A percentile compares a stretch with the other conserved stretches of the same genome.
These are phyloP conservation scores for Peziza echinospora DNA, from an alignment of 495 filamentous ascomycete genomes.

Conservation along the genomic window DNA sequence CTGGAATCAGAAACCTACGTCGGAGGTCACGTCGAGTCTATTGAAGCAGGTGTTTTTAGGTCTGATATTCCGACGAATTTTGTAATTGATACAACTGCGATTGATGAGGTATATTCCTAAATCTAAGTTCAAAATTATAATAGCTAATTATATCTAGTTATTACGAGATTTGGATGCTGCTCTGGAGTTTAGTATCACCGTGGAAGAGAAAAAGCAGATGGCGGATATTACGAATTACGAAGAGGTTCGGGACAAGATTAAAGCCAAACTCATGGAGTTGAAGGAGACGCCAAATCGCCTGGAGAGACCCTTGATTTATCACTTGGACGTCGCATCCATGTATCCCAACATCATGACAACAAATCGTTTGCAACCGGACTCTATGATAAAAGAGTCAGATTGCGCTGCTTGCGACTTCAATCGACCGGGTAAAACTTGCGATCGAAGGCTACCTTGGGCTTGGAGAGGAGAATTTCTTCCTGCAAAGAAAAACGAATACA, in stretches of 20 bases:
- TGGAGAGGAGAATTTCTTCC: constrained; percentile 97
- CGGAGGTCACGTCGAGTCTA: constrained; percentile 96
- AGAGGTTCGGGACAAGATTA: constrained; percentile 50
- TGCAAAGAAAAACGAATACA: constrained; percentile 92
- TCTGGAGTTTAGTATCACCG: constrained; percentile 70
- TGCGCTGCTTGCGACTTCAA: constrained; percentile 99
- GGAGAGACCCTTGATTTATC: constrained; percentile 85
- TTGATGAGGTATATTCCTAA: constrained; percentile 40
- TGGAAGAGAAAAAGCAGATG: constrained; percentile 86
- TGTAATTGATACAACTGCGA: constrained; percentile 59
- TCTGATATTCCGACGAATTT: constrained; percentile 90
- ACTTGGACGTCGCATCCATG: constrained; percentile 97
- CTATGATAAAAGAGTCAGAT: constrained; percentile 88
- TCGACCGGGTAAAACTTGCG: constrained; percentile 87
- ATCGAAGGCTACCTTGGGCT: constrained; percentile 84
- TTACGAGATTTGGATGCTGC: constrained; percentile 73
- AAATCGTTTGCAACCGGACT: constrained; percentile 90
- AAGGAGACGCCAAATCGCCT: constrained; percentile 59
- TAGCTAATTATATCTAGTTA: constrained; percentile 24
- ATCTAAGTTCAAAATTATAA: too few relatives aligned
- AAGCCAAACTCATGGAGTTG: constrained; percentile 44
- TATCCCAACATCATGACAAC: constrained; percentile 99
- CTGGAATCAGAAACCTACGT: constrained; percentile 96
- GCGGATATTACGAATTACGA: constrained; percentile 85
- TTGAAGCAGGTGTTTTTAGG: constrained; percentile 93